These are phyloP conservation scores for Cucumis melo DNA, from an alignment of 306 rosid species.

Conservation along the genomic window DNA sequence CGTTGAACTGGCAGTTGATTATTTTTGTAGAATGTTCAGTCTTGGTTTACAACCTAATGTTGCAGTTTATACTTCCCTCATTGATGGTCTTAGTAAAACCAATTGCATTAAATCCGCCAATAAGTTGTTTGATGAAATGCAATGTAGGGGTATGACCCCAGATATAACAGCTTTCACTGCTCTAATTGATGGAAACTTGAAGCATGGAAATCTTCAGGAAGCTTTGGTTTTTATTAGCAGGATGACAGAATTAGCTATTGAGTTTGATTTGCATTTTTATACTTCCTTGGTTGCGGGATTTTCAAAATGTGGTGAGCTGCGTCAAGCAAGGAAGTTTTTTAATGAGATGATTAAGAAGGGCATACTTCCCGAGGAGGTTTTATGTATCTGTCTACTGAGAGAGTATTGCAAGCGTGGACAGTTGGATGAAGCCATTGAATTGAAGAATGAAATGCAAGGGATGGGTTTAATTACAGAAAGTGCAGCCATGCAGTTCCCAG, in stretches of 20 bases:
- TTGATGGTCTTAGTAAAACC: conserved; percentile 75
- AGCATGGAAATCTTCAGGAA: conserved; percentile 64
- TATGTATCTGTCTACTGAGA: conserved; percentile 45
- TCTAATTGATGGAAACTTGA: conserved; percentile 78
- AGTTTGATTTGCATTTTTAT: conserved; percentile 63
- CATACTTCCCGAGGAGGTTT: conserved; percentile 63
- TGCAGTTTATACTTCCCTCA: conserved; percentile 63
- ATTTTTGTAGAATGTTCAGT: conserved; percentile 42
- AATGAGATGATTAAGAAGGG: conserved; percentile 69
- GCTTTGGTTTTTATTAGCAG: conserved; percentile 43
- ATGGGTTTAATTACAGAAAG: conserved; percentile 39
- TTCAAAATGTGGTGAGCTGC: conserved; percentile 46
- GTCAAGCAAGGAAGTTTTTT: conserved; percentile 49
- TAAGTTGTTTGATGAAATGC: conserved; percentile 70
- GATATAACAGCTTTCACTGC: conserved; percentile 64
- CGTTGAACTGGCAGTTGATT: conserved; percentile 48
- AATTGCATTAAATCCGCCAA: conserved; percentile 45
- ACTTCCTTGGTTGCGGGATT: conserved; percentile 80
- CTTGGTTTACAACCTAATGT: conserved; percentile 65
- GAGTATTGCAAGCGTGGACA: conserved; percentile 54
- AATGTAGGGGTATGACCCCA: conserved; percentile 60
- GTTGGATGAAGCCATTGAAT: conserved; percentile 46
- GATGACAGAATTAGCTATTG: conserved; percentile 66
- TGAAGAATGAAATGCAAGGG: conserved; percentile 47
- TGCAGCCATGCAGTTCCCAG: conserved; percentile 21